These are phyloP conservation scores for Clitopilus passeckerianus DNA, from an alignment of 768 basidiomycete genomes.

Conservation along the genomic window DNA sequence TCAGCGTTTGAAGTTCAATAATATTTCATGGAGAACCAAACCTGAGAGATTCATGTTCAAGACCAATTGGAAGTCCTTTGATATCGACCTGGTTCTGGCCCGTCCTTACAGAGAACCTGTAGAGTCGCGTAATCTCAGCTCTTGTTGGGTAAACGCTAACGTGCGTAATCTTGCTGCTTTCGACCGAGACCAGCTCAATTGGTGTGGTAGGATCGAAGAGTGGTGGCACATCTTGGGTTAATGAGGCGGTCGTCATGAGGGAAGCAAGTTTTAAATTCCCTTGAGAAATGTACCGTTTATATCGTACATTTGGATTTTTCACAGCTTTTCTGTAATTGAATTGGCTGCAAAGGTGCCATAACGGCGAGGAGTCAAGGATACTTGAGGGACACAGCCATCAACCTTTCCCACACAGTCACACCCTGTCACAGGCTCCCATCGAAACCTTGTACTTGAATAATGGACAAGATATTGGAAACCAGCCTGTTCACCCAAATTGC, in stretches of 20 bases:
- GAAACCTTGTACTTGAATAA: too few species aligned
- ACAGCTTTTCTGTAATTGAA: too few species aligned
- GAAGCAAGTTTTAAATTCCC: neutral
- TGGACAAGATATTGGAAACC: too few species aligned
- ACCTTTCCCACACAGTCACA: too few species aligned
- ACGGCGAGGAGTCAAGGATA: too few species aligned
- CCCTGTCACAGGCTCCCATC: too few species aligned
- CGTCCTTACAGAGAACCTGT: slow-evolving; percentile 21
- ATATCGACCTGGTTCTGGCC: slow-evolving; percentile 29
- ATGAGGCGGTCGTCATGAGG: neutral
- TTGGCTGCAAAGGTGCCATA: too few species aligned
- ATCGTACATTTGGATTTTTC: too few species aligned
- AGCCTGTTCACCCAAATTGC: too few species aligned
- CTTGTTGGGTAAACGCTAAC: slow-evolving; percentile 30
- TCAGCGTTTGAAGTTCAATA: neutral
- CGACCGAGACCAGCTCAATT: slow-evolving; percentile 16
- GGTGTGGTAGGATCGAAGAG: slow-evolving; percentile 4
- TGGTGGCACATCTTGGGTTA: neutral
- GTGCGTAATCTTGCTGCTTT: slow-evolving; percentile 25
- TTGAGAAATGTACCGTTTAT: too few species aligned
- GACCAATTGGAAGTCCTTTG: slow-evolving; percentile 22
- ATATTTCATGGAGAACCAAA: slow-evolving; percentile 5
- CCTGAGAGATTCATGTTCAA: slow-evolving; percentile 27
- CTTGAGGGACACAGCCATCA: too few species aligned
- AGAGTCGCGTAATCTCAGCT: slow-evolving; percentile 29